A percentile compares a stretch with the other conserved stretches of the same genome.
Conservation (phyloP, 108 stramenopile species). For the Cyclotella choctawhatcheeana region DNA sequence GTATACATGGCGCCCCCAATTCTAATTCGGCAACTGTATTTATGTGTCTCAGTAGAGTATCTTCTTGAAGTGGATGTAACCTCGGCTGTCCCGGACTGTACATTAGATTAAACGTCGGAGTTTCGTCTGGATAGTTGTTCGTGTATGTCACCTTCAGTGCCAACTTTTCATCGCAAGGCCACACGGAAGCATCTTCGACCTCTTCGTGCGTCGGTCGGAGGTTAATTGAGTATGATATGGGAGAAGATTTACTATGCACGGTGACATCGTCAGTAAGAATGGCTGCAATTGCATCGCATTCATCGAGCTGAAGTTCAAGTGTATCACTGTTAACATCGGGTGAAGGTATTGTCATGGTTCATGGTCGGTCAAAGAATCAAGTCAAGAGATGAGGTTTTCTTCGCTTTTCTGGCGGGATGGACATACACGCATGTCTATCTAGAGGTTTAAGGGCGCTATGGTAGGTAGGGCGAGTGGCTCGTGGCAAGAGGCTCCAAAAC, state of each 20-base stretch:
- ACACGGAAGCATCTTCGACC: slow-evolving; percentile 5
- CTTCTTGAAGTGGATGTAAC: slow-evolving; percentile 42
- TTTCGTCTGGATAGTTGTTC: slow-evolving; percentile 60
- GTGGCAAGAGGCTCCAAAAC: no score
- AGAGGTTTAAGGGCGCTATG: no score
- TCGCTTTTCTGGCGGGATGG: no score
- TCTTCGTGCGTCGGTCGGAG: slow-evolving; percentile 43
- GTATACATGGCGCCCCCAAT: slow-evolving; percentile 65
- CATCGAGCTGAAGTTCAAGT: slow-evolving; percentile 56
- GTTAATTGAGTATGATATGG: slow-evolving; percentile 63
- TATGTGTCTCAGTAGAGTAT: slow-evolving; percentile 38
- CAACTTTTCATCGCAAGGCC: slow-evolving; percentile 9
- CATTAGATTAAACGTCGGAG: slow-evolving; percentile 50
- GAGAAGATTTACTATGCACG: slow-evolving; percentile 51
- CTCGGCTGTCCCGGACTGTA: slow-evolving; percentile 40
- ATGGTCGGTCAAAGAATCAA: no score
- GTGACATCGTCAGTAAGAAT: slow-evolving; percentile 72
- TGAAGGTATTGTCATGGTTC: background rate
- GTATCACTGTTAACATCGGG: background rate
- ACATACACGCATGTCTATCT: no score
- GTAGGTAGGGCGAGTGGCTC: no score
- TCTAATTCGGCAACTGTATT: slow-evolving; percentile 50
- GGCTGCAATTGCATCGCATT: slow-evolving; percentile 62
- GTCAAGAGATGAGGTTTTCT: no score
- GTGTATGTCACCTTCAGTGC: slow-evolving; percentile 61